phyloP scores from a whole-genome alignment of 139 green algal genomes.

The Mesostigma viride region DNA sequence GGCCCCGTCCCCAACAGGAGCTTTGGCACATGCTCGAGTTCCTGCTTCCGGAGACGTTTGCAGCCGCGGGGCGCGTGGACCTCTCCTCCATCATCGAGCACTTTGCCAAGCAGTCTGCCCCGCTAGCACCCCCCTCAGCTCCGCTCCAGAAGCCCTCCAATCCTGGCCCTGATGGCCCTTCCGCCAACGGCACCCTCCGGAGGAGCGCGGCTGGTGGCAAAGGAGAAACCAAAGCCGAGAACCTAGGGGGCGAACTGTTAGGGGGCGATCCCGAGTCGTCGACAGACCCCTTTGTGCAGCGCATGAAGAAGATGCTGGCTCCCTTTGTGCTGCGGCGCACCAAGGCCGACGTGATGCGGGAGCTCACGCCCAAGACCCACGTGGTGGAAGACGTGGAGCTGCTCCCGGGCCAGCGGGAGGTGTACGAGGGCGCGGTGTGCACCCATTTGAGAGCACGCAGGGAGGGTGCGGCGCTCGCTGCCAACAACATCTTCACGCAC shows the following conservation, averaged over 20 bases:
- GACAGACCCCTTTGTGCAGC: constrained; percentile 37
- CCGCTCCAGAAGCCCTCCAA: too few relatives aligned
- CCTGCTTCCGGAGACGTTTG: constrained; percentile 63
- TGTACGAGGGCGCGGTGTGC: constrained; percentile 7
- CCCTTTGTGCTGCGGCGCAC: constrained; percentile 82
- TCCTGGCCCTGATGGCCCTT: too few relatives aligned
- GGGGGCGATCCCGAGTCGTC: background rate
- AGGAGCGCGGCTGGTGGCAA: background rate
- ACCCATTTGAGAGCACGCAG: constrained; percentile 26
- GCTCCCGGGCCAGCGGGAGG: constrained; percentile 9
- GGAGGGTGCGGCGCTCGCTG: too few relatives aligned
- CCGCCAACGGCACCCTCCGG: too few relatives aligned
- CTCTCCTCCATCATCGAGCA: too few relatives aligned
- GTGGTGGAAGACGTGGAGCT: constrained; percentile 27
- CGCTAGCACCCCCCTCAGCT: too few relatives aligned
- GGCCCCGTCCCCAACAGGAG: too few relatives aligned
- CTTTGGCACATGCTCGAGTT: constrained; percentile 79
- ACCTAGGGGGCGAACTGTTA: background rate
- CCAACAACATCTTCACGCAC: constrained; percentile 80
- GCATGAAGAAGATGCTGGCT: constrained; percentile 68
- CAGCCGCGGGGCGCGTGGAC: background rate
- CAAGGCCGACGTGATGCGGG: constrained; percentile 74
- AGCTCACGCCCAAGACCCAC: constrained; percentile 67
- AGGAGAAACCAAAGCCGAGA: background rate
- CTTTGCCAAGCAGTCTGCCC: too few relatives aligned